A percentile compares a stretch with the other conserved stretches of the same genome.
These are phyloP conservation scores for Ambrosia artemisiifolia DNA, from an alignment of 129 eudicot genomes.

Conservation along the genomic window DNA sequence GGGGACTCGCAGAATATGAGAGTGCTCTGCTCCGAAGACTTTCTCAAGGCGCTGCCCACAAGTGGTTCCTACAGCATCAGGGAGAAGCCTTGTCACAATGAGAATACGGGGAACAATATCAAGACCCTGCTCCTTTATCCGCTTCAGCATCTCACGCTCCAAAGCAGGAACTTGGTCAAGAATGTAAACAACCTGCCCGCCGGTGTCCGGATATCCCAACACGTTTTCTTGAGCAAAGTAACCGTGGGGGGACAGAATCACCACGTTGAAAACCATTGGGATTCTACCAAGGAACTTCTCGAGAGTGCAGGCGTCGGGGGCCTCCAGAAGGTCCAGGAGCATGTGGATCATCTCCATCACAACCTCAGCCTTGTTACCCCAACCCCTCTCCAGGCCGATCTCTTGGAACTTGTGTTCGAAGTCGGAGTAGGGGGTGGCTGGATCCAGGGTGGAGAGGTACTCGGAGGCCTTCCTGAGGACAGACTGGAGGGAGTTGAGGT, in stretches of 20 bases:
- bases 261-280: slow-evolving; percentile 98
- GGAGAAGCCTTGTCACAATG: slow-evolving; percentile 88
- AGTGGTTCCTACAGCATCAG: slow-evolving; percentile 97
- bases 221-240: slow-evolving; percentile 99
- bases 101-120: slow-evolving; percentile 89
- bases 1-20: slow-evolving; percentile 91
- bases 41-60: slow-evolving; percentile 94
- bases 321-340: slow-evolving; percentile 91
- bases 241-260: slow-evolving; percentile 97
- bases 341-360: slow-evolving; percentile 76
- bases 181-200: slow-evolving; percentile 98
- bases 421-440: slow-evolving; percentile 59
- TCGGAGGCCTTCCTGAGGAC: slow-evolving; percentile 81
- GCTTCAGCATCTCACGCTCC: slow-evolving; percentile 86
- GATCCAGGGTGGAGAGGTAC: slow-evolving; percentile 61
- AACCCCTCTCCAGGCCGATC: slow-evolving; percentile 93
- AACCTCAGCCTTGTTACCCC: slow-evolving; percentile 80
- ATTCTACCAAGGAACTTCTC: slow-evolving; percentile 89
- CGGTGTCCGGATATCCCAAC: slow-evolving; percentile 94
- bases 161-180: slow-evolving; percentile 97
- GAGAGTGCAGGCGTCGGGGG: slow-evolving; percentile 92
- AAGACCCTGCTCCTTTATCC: slow-evolving; percentile 96
- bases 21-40: slow-evolving; percentile 82
- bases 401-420: slow-evolving; percentile 79
- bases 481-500: slow-evolving; percentile 60